Evolutionary conservation across 768 basidiomycete species (phyloP), one percentile per base, ranked within the genome.

Genomic region (Lactarius hengduanensis): DNA sequence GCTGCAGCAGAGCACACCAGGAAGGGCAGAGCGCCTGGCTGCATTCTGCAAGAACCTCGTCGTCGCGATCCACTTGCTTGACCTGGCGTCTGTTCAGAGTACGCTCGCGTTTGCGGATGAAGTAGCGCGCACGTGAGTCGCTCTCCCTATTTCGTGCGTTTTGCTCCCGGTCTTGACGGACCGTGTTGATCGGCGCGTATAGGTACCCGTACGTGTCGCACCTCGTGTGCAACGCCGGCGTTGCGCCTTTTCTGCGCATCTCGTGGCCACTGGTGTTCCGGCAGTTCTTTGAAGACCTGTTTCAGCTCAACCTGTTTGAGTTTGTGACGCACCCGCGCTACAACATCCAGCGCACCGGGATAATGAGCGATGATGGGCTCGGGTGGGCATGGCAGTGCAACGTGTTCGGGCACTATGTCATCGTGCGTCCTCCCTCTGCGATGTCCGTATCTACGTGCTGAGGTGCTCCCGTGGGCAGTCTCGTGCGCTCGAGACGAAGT

Each of bases 321-420:
- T 79, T 82, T 4, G 74, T 90, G 54, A 85, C 87, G 6, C 64
- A 76, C 4, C 91, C 90, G 1, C 69, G 61, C 16, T 92, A 75
- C 75, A 83, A 87, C 72, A 64, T 79, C 4, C 91, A 94, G 73
- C 74, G 79, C 34, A 72, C 65, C 13, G 91, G 89, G 9, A 82
- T 86, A 68, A 70, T 81, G 59, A 90, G 85, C 68, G 76, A 77
- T 4, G 91, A 95, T 69, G 86, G 88, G 6, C 76, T 93, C 0
- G 93, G 93, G 3, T 88, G 83, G 82, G 83, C 87, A 8, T 95
- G 92, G 91, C 91, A 94, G 73, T 89, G 85, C 66, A 94, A 94
- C 71, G 77, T 93, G 32, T 93, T 94, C 63, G 86, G 88, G 0
- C 92, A 94, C 75, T 94, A 88, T 73, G 82, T 81, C 34, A 76